Evolutionary conservation across 805 yeast genomes (phyloP).

Genomic region (Zygosaccharomyces siamensis): DNA sequence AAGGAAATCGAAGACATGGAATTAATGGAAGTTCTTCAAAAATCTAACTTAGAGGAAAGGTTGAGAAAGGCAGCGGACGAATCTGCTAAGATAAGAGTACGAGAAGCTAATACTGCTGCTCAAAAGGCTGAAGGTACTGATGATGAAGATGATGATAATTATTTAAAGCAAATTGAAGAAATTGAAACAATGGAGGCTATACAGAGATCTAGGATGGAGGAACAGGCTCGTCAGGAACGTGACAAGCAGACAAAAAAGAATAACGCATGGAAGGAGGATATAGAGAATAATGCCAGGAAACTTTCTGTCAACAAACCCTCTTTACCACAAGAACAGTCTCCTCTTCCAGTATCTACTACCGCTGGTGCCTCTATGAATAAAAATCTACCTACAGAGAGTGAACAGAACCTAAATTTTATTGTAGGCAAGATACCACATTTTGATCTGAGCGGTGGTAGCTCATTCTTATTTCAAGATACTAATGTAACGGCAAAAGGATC

Average conservation of each 20-base stretch:
- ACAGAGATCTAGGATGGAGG: conserved; percentile 35
- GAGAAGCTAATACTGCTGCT: conserved; percentile 14
- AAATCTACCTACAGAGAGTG: conserved; percentile 13
- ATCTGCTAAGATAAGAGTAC: neutral
- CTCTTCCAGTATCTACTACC: neutral
- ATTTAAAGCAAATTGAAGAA: conserved; percentile 29
- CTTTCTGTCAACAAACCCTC: neutral
- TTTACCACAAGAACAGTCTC: neutral
- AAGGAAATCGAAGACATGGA: conserved; percentile 16
- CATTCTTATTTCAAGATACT: conserved; percentile 21
- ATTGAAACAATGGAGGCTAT: conserved; percentile 40
- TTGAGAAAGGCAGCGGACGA: conserved; percentile 3
- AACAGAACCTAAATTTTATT: conserved; percentile 25
- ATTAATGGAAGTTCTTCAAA: neutral
- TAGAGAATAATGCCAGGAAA: conserved; percentile 12
- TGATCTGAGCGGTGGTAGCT: conserved; percentile 9
- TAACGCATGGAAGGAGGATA: conserved; percentile 36
- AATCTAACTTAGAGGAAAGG: neutral
- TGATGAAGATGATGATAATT: conserved; percentile 23
- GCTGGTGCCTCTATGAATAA: neutral
- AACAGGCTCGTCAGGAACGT: conserved; percentile 6
- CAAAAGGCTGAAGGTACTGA: conserved; percentile 8
- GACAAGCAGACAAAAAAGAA: conserved; percentile 22
- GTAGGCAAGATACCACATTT: conserved; percentile 22
- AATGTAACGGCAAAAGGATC: neutral